Percentiles rank a stretch among this genome's conserved stretches.
These are phyloP conservation scores for Lasiosphaeria hispida DNA, from an alignment of 495 filamentous ascomycete genomes.

Conservation along the genomic window DNA sequence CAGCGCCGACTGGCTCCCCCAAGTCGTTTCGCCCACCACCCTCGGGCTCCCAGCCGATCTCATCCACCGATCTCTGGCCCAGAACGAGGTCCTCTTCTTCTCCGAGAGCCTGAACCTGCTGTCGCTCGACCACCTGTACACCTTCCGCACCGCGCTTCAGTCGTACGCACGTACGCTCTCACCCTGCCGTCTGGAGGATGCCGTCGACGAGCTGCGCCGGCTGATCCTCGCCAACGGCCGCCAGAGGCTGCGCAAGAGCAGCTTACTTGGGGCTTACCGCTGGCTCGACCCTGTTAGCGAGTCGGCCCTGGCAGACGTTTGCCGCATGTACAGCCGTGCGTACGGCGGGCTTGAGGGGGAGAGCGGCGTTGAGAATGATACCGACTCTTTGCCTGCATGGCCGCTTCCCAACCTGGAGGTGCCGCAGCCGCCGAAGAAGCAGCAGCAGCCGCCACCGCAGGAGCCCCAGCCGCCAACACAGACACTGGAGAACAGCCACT, in stretches of 20 bases:
- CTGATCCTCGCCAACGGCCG: slow-evolving; percentile 60
- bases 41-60: slow-evolving; percentile 51
- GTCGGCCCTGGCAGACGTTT: slow-evolving; percentile 54
- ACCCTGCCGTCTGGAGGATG: slow-evolving; percentile 53
- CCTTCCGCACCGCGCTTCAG: slow-evolving; percentile 64
- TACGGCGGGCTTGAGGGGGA: slow-evolving; percentile 44
- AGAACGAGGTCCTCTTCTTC: slow-evolving; percentile 68
- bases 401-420: slow-evolving; percentile 8
- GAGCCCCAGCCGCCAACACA: too few relatives aligned
- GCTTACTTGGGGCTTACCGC: slow-evolving; percentile 60
- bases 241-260: slow-evolving; percentile 54
- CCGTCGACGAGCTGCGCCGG: slow-evolving; percentile 57
- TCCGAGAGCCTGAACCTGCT: slow-evolving; percentile 67
- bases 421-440: not conserved
- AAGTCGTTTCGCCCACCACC: slow-evolving; percentile 30
- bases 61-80: slow-evolving; percentile 60
- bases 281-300: slow-evolving; percentile 55
- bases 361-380: slow-evolving; percentile 26
- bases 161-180: slow-evolving; percentile 53
- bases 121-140: slow-evolving; percentile 69
- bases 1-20: slow-evolving; percentile 41
- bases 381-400: slow-evolving; percentile 19
- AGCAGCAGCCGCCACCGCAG: not conserved
- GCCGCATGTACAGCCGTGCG: slow-evolving; percentile 54
- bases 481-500: too few relatives aligned